Conservation (phyloP, 768 basidiomycete genomes). For the Cytidiella melzeri region DNA sequence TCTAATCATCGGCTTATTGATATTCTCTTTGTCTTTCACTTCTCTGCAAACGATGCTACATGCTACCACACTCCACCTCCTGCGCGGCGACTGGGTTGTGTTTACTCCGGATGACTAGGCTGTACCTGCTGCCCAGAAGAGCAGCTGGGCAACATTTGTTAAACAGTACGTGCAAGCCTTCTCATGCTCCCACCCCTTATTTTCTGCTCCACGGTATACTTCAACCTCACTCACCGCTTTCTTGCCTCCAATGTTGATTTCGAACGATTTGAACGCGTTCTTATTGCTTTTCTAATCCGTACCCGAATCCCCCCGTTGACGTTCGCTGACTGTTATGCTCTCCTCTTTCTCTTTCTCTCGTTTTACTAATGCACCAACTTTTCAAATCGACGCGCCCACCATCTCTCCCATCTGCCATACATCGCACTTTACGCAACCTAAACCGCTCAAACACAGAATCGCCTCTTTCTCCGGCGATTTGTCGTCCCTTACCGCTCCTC, state of each 20-base stretch:
- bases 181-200: background rate
- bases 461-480: slow-evolving; percentile 86
- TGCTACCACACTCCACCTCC: background rate
- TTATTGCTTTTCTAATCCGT: slow-evolving; percentile 11
- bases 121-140: slow-evolving; percentile 77
- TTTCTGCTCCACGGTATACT: background rate
- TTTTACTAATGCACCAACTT: no score
- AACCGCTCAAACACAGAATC: slow-evolving; percentile 41
- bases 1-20: background rate
- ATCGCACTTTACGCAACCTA: no score
- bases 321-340: background rate
- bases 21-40: background rate
- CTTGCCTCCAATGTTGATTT: slow-evolving; percentile 1
- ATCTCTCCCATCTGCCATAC: background rate
- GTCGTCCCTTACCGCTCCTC: slow-evolving; percentile 77
- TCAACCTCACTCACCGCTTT: no score
- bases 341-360: background rate
- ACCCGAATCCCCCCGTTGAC: background rate
- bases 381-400: slow-evolving; percentile 1
- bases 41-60: background rate
- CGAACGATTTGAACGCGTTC: no score
- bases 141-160: slow-evolving; percentile 86
- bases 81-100: background rate
- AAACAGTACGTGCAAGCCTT: slow-evolving; percentile 60
- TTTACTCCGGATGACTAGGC: slow-evolving; percentile 31